Evolutionary conservation across 2,329 filamentous ascomycete species (phyloP), one percentile per base, ranked within the genome.

Genomic region (Fusarium duplospermum): DNA sequence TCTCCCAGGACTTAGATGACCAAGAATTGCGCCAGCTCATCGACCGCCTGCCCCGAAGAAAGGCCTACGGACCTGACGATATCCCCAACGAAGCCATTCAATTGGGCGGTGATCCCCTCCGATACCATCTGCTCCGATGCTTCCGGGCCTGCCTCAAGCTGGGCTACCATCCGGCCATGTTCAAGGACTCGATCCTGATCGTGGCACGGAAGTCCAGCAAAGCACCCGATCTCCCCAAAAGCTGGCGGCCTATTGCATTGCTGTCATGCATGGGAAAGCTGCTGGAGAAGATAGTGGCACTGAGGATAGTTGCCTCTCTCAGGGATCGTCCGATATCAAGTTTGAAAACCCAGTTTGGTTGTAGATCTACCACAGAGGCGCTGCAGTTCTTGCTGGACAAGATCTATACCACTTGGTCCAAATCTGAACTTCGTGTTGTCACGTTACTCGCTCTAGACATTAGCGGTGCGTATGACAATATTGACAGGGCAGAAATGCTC

Each of bases 171-270:
- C 67, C 63, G 6, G 6, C 24, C 5, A n/a, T 16, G 11, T 72
- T 72, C 45, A 72, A 62, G 16, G 31, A 66, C 6, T 42, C 58
- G 4, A 66, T 35, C n/a, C 54, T 69, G 14, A 29, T 67, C 42
- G 54, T 70, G 67, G 6, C 45, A 4, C 56, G 38, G 3, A 70
- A 72, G 27, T 9, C 22, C 3, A 60, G 47, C 3, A 70, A 62
- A 35, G 4, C 36, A 4, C n/a, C 36, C 1, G 5, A 64, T 1
- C 3, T 18, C 11, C 60, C 67, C 14, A 62, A 68, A 16, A 63
- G 45, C 20, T 72, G 57, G 11, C 57, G 70, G 16, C 64, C 70
- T 7, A 68, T 72, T n/a, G 50, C 64, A 3, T 47, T 72, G 16
- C 22, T 72, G 13, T 61, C 64, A 2, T 29, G 35, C 36, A 14